These are phyloP conservation scores for Asterochloris sp. DNA, from an alignment of 139 green algal genomes.

Conservation along the genomic window DNA sequence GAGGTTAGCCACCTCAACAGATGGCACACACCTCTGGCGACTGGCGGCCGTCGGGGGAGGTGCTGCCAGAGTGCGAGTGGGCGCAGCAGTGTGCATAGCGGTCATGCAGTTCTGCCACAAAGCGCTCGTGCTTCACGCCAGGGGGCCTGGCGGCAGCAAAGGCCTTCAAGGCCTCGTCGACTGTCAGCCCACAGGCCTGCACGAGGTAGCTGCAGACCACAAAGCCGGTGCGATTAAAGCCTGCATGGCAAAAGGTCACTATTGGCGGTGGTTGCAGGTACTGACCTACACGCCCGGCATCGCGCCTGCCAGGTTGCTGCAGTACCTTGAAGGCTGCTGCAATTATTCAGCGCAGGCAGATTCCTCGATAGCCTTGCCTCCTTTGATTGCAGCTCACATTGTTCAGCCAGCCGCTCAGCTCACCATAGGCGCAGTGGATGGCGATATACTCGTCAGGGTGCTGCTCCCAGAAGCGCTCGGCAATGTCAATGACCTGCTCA, in stretches of 20 bases:
- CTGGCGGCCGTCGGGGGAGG: too few species aligned
- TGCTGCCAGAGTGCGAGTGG: too few species aligned
- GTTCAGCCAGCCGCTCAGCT: background rate
- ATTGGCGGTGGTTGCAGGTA: background rate
- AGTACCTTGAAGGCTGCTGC: background rate
- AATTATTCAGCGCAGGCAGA: background rate
- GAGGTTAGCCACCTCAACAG: too few species aligned
- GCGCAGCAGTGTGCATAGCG: slow-evolving; percentile 1
- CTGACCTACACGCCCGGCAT: too few species aligned
- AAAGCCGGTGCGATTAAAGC: slow-evolving; percentile 91
- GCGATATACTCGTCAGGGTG: slow-evolving; percentile 64
- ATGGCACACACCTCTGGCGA: too few species aligned
- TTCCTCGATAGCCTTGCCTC: background rate
- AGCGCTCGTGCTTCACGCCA: slow-evolving; percentile 79
- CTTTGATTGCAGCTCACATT: background rate
- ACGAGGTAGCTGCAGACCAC: slow-evolving; percentile 79
- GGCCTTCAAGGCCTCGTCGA: slow-evolving; percentile 63
- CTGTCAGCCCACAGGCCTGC: slow-evolving; percentile 49
- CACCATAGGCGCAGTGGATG: slow-evolving; percentile 86
- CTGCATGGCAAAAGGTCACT: slow-evolving; percentile 14
- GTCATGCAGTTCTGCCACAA: slow-evolving; percentile 59
- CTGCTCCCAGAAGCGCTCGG: slow-evolving; percentile 47
- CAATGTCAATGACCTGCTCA: slow-evolving; percentile 46
- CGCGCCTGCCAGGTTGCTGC: background rate
- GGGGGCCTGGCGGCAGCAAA: slow-evolving; percentile 69